Percentiles rank a stretch among this genome's conserved stretches.
phyloP scores from a whole-genome alignment of 208 protist species.

The Crithidia expoeki region DNA sequence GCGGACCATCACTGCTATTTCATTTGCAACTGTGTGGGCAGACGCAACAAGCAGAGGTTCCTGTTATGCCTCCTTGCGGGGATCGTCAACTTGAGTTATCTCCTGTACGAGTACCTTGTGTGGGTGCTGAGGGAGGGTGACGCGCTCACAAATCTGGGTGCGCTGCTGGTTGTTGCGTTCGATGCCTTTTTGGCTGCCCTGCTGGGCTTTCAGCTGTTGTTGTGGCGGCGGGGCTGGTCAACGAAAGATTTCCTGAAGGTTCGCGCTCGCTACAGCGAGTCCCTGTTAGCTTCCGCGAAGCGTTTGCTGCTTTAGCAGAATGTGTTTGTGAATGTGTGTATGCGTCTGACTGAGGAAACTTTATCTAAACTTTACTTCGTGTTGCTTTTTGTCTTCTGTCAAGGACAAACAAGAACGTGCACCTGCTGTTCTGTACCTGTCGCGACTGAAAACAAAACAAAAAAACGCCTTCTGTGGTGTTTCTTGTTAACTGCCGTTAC shows the following conservation, averaged over 20 bases:
- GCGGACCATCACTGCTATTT: conserved; percentile 79
- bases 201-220: conserved; percentile 40
- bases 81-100: conserved; percentile 50
- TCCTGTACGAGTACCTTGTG: conserved; percentile 39
- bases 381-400: too few species aligned
- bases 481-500: too few species aligned
- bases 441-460: too few species aligned
- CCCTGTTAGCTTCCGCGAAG: neutral
- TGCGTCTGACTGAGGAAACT: too few species aligned
- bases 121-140: conserved; percentile 45
- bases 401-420: too few species aligned
- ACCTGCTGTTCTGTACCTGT: too few species aligned
- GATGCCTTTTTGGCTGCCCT: conserved; percentile 31
- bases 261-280: conserved; percentile 9
- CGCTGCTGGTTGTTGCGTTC: conserved; percentile 44
- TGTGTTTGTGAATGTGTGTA: too few species aligned
- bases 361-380: too few species aligned
- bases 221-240: conserved; percentile 33
- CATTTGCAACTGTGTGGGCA: conserved; percentile 69
- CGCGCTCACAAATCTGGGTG: conserved; percentile 35
- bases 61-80: conserved; percentile 39
- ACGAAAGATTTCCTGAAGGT: conserved; percentile 40
- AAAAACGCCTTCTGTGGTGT: too few species aligned
- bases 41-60: conserved; percentile 40
- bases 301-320: conserved; percentile 10